Evolutionary conservation across 306 rosid species (phyloP).

Genomic region (Medicago arabica): DNA sequence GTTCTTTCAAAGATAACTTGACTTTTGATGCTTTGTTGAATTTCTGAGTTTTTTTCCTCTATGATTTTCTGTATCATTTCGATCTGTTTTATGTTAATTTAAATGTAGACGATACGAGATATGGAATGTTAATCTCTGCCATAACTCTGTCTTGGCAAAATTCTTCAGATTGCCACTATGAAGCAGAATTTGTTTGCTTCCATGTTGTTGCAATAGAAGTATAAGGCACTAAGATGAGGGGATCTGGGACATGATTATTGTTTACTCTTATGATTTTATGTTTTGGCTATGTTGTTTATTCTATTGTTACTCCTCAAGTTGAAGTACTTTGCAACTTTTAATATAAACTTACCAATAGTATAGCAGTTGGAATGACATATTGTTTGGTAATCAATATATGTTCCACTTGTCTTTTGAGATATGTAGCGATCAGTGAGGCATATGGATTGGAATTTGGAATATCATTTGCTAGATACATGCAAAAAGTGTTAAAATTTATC

Average conservation of each 20-base stretch:
- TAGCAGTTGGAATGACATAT: no score
- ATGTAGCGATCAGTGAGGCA: neutral
- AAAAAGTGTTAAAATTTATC: conserved; percentile 13
- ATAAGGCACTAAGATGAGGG: conserved; percentile 14
- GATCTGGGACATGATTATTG: conserved; percentile 18
- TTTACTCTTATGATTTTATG: conserved; percentile 9
- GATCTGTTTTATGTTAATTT: conserved; percentile 35
- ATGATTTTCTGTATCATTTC: neutral
- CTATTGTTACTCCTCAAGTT: conserved; percentile 28
- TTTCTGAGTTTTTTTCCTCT: conserved; percentile 28
- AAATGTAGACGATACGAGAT: conserved; percentile 1
- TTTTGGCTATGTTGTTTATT: conserved; percentile 7
- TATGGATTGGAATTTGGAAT: conserved; percentile 17
- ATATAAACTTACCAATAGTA: no score
- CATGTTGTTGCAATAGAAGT: neutral
- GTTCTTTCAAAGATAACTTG: conserved; percentile 25
- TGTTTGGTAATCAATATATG: conserved; percentile 11
- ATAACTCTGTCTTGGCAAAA: conserved; percentile 12
- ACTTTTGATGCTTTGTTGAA: conserved; percentile 26
- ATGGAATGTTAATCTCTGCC: conserved; percentile 30
- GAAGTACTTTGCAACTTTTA: conserved; percentile 3
- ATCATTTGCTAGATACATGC: neutral
- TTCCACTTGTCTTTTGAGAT: neutral
- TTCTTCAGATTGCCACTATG: conserved; percentile 5
- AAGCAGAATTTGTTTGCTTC: conserved; percentile 35